Evolutionary conservation across 1,139 yeast species (phyloP).

Genomic region (Lodderomyces orthopsilosis): DNA sequence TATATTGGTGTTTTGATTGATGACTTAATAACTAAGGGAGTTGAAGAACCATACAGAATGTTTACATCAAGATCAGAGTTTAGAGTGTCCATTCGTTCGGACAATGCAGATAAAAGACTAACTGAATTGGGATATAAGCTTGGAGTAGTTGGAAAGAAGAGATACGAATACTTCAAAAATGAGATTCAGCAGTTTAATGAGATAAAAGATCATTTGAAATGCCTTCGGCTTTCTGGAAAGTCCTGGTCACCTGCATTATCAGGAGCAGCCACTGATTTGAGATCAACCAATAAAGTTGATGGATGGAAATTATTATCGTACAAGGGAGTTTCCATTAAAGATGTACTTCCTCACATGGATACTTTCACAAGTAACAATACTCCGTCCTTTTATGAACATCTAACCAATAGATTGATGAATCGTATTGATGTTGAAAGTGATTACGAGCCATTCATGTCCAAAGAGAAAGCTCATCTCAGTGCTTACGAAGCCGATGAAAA

Average conservation of each 20-base stretch:
- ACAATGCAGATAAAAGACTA: conserved; percentile 86
- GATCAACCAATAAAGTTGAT: conserved; percentile 29
- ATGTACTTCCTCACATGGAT: conserved; percentile 32
- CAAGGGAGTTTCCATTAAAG: conserved; percentile 30
- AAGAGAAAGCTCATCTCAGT: conserved; percentile 66
- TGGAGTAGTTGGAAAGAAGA: conserved; percentile 64
- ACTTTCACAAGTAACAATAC: conserved; percentile 16
- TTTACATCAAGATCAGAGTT: conserved; percentile 95
- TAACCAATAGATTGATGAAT: conserved; percentile 55
- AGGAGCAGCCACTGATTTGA: conserved; percentile 46
- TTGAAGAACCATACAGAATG: conserved; percentile 97
- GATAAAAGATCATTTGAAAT: conserved; percentile 45
- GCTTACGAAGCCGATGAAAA: conserved; percentile 86
- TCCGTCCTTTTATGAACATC: conserved; percentile 21
- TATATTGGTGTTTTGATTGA: conserved; percentile 91
- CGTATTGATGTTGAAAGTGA: conserved; percentile 77
- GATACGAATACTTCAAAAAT: conserved; percentile 50
- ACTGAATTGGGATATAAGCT: conserved; percentile 63
- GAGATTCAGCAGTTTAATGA: conserved; percentile 49
- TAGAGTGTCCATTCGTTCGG: conserved; percentile 83
- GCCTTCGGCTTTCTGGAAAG: conserved; percentile 48
- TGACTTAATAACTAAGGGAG: conserved; percentile 93
- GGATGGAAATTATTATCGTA: conserved; percentile 48
- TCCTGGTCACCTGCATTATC: conserved; percentile 60
- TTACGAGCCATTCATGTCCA: conserved; percentile 75